A percentile compares a stretch with the other conserved stretches of the same genome.
These are phyloP conservation scores for Saccharomyces hybrid DNA, from an alignment of 1,139 yeast genomes.

Conservation along the genomic window DNA sequence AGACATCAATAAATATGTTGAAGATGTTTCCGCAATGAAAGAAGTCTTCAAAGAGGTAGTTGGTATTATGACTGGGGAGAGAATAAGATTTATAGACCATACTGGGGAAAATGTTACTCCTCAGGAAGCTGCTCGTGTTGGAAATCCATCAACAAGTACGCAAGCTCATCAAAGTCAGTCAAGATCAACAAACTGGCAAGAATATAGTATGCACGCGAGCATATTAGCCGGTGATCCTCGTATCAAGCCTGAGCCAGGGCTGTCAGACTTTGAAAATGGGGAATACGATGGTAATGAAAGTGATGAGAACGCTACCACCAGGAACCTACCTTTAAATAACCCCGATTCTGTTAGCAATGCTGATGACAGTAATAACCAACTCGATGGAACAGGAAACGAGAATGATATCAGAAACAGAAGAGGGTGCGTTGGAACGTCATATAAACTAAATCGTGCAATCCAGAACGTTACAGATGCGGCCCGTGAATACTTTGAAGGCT, in stretches of 20 bases:
- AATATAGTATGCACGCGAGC: background rate
- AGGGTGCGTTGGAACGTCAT: constrained; percentile 6
- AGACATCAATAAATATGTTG: constrained; percentile 16
- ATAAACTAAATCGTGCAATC: constrained; percentile 23
- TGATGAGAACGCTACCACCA: background rate
- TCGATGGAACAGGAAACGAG: background rate
- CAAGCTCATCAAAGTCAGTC: background rate
- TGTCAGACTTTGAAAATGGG: constrained; percentile 2
- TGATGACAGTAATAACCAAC: background rate
- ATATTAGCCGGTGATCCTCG: background rate
- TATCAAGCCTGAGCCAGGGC: background rate
- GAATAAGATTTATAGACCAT: constrained; percentile 35
- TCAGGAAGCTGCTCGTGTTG: constrained; percentile 5
- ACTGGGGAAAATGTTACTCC: constrained; percentile 35
- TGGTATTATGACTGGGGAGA: constrained; percentile 36
- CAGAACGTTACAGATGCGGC: constrained; percentile 24
- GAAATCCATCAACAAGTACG: background rate
- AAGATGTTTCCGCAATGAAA: constrained; percentile 23
- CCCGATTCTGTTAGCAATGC: background rate
- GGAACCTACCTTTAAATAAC: background rate
- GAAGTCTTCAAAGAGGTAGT: constrained; percentile 33
- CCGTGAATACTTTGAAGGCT: constrained; percentile 27
- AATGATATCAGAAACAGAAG: constrained; percentile 3
- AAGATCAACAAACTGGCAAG: background rate
- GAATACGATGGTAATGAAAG: background rate